phyloP scores from a whole-genome alignment of 495 filamentous ascomycete genomes.

The Rusavskia elegans region DNA sequence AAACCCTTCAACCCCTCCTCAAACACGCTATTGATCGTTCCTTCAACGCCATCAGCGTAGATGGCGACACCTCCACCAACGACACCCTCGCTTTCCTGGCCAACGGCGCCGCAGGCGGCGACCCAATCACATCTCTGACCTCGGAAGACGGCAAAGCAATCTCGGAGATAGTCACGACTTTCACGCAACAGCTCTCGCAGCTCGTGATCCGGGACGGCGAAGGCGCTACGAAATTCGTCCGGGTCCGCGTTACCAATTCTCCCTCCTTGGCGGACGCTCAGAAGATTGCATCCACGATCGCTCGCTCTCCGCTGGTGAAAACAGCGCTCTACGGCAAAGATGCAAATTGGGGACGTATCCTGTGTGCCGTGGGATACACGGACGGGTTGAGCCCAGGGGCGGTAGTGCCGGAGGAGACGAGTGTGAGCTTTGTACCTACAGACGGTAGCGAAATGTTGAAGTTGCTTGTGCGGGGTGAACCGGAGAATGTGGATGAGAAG shows the following conservation, averaged over 20 bases:
- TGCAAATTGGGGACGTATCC: slow-evolving; percentile 95
- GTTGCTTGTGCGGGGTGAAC: slow-evolving; percentile 79
- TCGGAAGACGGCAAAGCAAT: slow-evolving; percentile 52
- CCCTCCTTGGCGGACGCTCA: slow-evolving; percentile 47
- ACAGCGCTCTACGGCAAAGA: slow-evolving; percentile 93
- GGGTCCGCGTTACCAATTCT: slow-evolving; percentile 65
- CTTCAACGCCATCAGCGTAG: slow-evolving; percentile 95
- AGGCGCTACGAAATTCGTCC: slow-evolving; percentile 96
- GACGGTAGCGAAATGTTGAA: slow-evolving; percentile 71
- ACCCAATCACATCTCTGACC: slow-evolving; percentile 34
- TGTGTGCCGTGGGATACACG: slow-evolving; percentile 89
- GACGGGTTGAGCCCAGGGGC: slow-evolving; percentile 42
- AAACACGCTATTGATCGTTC: slow-evolving; percentile 62
- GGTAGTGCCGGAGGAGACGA: slow-evolving; percentile 70
- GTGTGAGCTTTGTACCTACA: slow-evolving; percentile 77
- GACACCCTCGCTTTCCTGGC: slow-evolving; percentile 89
- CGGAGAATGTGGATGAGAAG: slow-evolving; percentile 64
- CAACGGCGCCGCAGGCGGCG: slow-evolving; percentile 81
- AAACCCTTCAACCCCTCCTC: slow-evolving; percentile 51
- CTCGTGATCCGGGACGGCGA: slow-evolving; percentile 93
- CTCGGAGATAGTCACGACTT: slow-evolving; percentile 50
- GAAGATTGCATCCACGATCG: slow-evolving; percentile 71
- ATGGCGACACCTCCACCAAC: slow-evolving; percentile 94
- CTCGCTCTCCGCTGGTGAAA: slow-evolving; percentile 89
- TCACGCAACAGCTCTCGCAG: slow-evolving; percentile 73